phyloP scores from a whole-genome alignment of 2,329 filamentous ascomycete species.

The Apiospora arundinis region DNA sequence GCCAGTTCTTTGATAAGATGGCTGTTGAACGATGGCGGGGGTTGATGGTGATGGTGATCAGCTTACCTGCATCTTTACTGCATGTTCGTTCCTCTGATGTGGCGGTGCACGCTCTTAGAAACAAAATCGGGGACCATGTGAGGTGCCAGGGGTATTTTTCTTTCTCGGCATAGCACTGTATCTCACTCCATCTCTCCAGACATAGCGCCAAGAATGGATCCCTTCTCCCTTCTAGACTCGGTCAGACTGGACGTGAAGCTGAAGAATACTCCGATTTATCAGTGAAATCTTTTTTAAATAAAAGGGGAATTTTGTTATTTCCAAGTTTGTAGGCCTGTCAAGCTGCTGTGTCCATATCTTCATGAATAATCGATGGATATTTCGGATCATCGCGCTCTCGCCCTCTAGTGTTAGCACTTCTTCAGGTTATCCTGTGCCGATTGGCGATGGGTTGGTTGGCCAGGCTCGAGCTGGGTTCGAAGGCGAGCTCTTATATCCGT shows the following conservation, averaged over 20 bases:
- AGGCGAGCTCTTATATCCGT: background rate
- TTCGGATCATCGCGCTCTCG: background rate
- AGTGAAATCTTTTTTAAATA: background rate
- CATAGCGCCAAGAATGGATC: slow-evolving; percentile 10
- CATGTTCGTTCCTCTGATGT: background rate
- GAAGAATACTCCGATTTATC: slow-evolving; percentile 4
- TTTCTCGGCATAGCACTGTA: background rate
- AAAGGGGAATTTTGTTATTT: background rate
- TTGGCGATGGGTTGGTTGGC: background rate
- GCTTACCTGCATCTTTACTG: background rate
- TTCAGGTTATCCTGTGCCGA: background rate
- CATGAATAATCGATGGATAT: background rate
- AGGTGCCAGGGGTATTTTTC: background rate
- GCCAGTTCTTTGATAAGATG: background rate
- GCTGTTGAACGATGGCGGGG: background rate
- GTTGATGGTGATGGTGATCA: slow-evolving; percentile 1
- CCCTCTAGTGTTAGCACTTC: too few species aligned
- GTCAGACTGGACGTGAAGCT: slow-evolving; percentile 4
- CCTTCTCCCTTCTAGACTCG: slow-evolving; percentile 9
- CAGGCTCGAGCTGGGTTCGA: too few species aligned
- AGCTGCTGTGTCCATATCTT: background rate
- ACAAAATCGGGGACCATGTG: background rate
- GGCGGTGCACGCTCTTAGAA: slow-evolving; percentile 4
- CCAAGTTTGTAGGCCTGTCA: background rate
- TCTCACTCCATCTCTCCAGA: background rate